Conservation (phyloP, 2,329 filamentous ascomycete genomes). For the Teratosphaeria pseudoeucalypti region DNA sequence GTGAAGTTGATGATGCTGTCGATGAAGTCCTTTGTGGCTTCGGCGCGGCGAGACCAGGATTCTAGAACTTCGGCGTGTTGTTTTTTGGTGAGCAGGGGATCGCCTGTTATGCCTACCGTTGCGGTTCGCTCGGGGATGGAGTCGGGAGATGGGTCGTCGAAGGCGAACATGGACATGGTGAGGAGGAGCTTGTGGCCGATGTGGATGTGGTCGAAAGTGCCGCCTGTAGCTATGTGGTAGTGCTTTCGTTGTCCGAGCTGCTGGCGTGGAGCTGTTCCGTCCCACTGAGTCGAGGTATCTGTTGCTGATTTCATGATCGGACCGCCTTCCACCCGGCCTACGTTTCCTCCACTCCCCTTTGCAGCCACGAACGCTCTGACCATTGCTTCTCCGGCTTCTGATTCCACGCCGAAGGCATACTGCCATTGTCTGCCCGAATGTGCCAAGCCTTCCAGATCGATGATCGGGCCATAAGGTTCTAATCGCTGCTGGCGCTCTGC, state of each 20-base stretch:
- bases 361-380: conserved; percentile 35
- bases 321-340: conserved; percentile 24
- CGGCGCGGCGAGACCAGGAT: conserved; percentile 65
- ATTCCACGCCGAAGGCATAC: conserved; percentile 54
- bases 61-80: conserved; percentile 75
- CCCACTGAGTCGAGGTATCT: background rate
- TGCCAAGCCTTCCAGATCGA: conserved; percentile 39
- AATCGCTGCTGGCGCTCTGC: background rate
- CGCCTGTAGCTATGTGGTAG: conserved; percentile 66
- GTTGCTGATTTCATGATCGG: conserved; percentile 3
- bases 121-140: conserved; percentile 40
- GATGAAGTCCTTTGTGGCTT: conserved; percentile 62
- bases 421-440: conserved; percentile 49
- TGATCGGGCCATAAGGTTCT: conserved; percentile 38
- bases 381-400: conserved; percentile 52
- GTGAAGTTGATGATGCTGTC: conserved; percentile 49
- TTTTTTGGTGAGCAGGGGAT: conserved; percentile 78
- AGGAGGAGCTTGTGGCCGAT: conserved; percentile 92
- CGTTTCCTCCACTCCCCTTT: conserved; percentile 20
- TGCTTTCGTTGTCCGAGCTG: conserved; percentile 1
- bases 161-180: conserved; percentile 69
- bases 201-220: conserved; percentile 94
- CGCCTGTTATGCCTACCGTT: conserved; percentile 79
- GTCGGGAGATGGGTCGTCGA: conserved; percentile 32
- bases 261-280: background rate